These are phyloP conservation scores for Ploettnerulaceae sp. DNA, from an alignment of 2,329 filamentous ascomycete genomes.

Conservation along the genomic window DNA sequence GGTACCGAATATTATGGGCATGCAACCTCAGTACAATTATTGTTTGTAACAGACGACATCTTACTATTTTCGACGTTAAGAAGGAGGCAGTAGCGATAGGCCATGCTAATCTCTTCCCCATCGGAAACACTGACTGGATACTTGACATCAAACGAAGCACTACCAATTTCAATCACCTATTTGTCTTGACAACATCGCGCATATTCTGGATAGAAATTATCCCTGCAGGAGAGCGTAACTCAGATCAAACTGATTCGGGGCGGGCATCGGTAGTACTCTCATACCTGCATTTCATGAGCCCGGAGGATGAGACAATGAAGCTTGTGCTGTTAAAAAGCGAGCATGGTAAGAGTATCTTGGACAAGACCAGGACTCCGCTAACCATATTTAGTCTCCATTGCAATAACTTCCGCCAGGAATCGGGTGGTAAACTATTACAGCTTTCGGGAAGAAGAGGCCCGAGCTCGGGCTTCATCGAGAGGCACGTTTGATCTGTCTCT, in stretches of 20 bases:
- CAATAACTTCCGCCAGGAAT: constrained; percentile 27
- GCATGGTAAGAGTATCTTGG: constrained; percentile 16
- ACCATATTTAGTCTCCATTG: constrained; percentile 21
- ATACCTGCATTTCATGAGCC: constrained; percentile 41
- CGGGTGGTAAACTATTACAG: constrained; percentile 28
- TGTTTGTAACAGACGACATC: constrained; percentile 39
- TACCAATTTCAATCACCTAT: constrained; percentile 44
- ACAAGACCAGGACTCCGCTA: constrained; percentile 8
- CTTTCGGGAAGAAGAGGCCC: constrained; percentile 16
- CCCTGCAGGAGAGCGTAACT: constrained; percentile 18
- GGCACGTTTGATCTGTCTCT: constrained; percentile 20
- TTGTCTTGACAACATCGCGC: constrained; percentile 46
- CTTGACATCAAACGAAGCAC: constrained; percentile 51
- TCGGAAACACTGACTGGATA: constrained; percentile 42
- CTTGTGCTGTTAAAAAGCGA: constrained; percentile 34
- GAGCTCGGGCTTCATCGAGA: constrained; percentile 11
- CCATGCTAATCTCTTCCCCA: constrained; percentile 19
- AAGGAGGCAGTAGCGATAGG: constrained; percentile 19
- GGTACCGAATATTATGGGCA: constrained; percentile 46
- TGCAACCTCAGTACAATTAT: constrained; percentile 42
- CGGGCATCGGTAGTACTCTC: constrained; percentile 37
- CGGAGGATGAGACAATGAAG: constrained; percentile 37
- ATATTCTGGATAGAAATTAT: constrained; percentile 32
- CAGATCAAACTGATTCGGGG: constrained; percentile 1
- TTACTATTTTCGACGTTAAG: constrained; percentile 31